These are phyloP conservation scores for Saturnispora silvae DNA, from an alignment of 805 yeast species.

Conservation along the genomic window DNA sequence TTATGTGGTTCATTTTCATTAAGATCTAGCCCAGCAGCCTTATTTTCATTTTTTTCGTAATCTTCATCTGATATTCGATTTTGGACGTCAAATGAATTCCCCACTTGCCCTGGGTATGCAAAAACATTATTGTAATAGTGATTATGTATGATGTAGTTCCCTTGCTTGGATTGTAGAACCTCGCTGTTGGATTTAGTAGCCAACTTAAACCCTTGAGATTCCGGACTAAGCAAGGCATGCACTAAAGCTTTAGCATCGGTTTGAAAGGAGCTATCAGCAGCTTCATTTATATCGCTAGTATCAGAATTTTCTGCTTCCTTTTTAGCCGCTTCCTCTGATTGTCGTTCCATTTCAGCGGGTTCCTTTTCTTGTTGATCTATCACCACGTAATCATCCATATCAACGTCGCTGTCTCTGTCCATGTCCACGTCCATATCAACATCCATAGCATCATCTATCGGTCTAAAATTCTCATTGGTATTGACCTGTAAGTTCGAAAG, in stretches of 20 bases:
- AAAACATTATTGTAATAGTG: constrained; percentile 10
- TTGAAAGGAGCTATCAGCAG: not conserved
- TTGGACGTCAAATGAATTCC: too few relatives aligned
- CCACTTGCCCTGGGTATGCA: too few relatives aligned
- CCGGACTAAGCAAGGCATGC: constrained; percentile 8
- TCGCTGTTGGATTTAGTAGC: not conserved
- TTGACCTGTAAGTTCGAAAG: not conserved
- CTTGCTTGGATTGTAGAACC: not conserved
- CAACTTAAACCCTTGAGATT: constrained; percentile 10
- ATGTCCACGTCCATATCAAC: not conserved
- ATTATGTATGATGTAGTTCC: constrained; percentile 9
- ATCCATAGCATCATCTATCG: not conserved
- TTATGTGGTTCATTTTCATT: not conserved
- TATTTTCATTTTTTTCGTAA: too few relatives aligned
- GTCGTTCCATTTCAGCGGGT: not conserved
- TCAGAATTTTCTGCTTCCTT: too few relatives aligned
- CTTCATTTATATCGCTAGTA: too few relatives aligned
- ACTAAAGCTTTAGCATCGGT: constrained; percentile 7
- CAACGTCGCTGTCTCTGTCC: not conserved
- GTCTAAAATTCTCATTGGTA: not conserved
- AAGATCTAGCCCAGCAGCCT: too few relatives aligned
- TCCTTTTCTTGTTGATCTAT: not conserved
- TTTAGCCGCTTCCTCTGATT: not conserved
- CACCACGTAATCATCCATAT: constrained; percentile 3
- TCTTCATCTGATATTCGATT: too few relatives aligned